Percentiles rank a stretch among this genome's conserved stretches.
Conservation (phyloP, 768 basidiomycete genomes). For the Fibroporia radiculosa region DNA sequence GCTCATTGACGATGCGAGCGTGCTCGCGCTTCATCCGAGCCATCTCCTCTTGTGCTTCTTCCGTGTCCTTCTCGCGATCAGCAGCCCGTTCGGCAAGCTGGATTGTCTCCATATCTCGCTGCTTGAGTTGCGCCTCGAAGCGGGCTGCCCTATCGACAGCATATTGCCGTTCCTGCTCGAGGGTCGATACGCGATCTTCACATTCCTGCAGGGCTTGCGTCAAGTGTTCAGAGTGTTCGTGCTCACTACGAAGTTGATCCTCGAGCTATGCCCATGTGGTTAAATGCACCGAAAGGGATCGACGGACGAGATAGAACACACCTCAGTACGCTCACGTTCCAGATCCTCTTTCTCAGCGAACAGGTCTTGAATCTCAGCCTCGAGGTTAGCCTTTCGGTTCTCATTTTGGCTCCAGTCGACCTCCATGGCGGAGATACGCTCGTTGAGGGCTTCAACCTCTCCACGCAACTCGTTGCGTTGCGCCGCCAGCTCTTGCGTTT, state of each 20-base stretch:
- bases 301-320: constrained; percentile 21
- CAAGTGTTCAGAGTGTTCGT: constrained; percentile 42
- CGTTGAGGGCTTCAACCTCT: constrained; percentile 30
- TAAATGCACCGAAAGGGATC: not conserved
- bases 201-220: constrained; percentile 42
- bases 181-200: constrained; percentile 40
- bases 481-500: constrained; percentile 29
- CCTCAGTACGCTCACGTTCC: constrained; percentile 51
- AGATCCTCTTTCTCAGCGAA: constrained; percentile 44
- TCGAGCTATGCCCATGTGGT: constrained; percentile 33
- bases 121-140: constrained; percentile 47
- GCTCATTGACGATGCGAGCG: constrained; percentile 40
- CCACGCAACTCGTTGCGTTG: constrained; percentile 23
- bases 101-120: constrained; percentile 49
- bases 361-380: constrained; percentile 46
- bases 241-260: constrained; percentile 43
- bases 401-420: constrained; percentile 49
- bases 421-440: constrained; percentile 39
- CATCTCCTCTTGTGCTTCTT: constrained; percentile 48
- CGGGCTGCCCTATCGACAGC: constrained; percentile 44
- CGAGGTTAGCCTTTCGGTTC: constrained; percentile 46
- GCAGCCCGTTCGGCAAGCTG: constrained; percentile 39
- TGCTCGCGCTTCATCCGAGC: constrained; percentile 49
- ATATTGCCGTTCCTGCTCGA: constrained; percentile 50
- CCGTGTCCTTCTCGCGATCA: constrained; percentile 43